Conservation (phyloP, 495 filamentous ascomycete genomes). For the Penicillium ucsense region DNA sequence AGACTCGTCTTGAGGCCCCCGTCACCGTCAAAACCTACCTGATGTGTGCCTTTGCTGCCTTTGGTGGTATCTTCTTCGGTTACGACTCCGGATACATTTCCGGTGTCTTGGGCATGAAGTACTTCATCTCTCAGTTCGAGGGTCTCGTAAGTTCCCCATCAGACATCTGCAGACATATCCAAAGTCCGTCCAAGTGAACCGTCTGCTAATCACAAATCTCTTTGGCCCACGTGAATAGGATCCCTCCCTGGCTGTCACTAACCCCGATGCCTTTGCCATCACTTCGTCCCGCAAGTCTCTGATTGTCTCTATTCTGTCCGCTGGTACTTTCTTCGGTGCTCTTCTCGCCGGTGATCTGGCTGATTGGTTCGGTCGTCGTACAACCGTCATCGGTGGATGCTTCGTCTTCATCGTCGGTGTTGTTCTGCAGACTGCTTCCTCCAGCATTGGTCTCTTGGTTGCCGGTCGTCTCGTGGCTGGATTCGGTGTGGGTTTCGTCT, state of each 20-base stretch:
- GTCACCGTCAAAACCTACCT: conserved; percentile 53
- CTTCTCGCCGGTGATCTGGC: conserved; percentile 60
- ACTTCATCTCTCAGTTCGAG: conserved; percentile 38
- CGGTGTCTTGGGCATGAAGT: conserved; percentile 44
- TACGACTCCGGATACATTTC: conserved; percentile 47
- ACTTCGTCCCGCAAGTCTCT: conserved; percentile 45
- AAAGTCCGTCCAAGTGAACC: background rate
- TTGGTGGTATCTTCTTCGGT: conserved; percentile 51
- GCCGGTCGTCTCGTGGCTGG: conserved; percentile 64
- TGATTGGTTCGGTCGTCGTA: conserved; percentile 58
- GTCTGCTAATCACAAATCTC: no score
- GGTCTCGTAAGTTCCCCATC: conserved; percentile 14
- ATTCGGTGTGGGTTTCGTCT: conserved; percentile 66
- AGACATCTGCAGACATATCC: background rate
- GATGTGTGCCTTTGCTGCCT: conserved; percentile 50
- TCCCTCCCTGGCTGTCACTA: conserved; percentile 9
- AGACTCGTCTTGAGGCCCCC: conserved; percentile 47
- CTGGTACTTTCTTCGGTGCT: conserved; percentile 69
- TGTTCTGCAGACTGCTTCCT: conserved; percentile 49
- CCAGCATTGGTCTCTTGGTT: conserved; percentile 44
- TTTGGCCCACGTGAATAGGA: background rate
- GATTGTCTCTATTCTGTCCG: conserved; percentile 65
- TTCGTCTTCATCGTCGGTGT: conserved; percentile 54
- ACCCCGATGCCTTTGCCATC: conserved; percentile 28
- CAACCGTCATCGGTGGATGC: conserved; percentile 58